Conservation (phyloP, 2,329 filamentous ascomycete species). For the Stagonosporopsis cucurbitacearum region DNA sequence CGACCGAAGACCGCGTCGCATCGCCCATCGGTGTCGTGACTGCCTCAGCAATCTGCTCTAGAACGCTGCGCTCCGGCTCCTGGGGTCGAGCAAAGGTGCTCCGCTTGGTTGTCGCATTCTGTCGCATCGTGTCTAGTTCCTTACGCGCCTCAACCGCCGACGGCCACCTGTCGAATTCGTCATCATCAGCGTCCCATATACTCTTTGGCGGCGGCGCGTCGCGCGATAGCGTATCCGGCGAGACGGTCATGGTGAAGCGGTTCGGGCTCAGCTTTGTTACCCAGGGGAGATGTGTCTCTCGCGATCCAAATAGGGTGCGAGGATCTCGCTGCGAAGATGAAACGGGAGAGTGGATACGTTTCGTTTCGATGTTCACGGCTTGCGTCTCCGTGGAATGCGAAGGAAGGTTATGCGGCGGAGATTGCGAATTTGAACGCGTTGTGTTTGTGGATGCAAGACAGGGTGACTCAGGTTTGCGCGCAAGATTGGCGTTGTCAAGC, state of each 20-base stretch:
- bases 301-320: slow-evolving; percentile 3
- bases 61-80: not conserved
- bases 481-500: not conserved
- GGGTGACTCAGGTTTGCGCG: not conserved
- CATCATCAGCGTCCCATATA: slow-evolving; percentile 23
- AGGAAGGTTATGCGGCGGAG: not conserved
- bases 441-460: not conserved
- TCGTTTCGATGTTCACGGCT: not conserved
- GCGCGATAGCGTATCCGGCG: not conserved
- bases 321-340: slow-evolving; percentile 2
- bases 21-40: slow-evolving; percentile 1
- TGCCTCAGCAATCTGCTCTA: slow-evolving; percentile 4
- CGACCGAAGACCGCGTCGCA: not conserved
- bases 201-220: slow-evolving; percentile 8
- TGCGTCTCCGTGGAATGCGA: not conserved
- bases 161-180: slow-evolving; percentile 22
- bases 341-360: not conserved
- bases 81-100: slow-evolving; percentile 1
- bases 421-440: not conserved
- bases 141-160: slow-evolving; percentile 1
- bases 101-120: slow-evolving; percentile 7
- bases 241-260: slow-evolving; percentile 5
- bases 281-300: slow-evolving; percentile 13
- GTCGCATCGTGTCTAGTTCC: slow-evolving; percentile 5
- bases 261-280: slow-evolving; percentile 8